Base-by-base conservation (phyloP, 2,329 filamentous ascomycete genomes). In the Aspergillus hiratsukae region DNA sequence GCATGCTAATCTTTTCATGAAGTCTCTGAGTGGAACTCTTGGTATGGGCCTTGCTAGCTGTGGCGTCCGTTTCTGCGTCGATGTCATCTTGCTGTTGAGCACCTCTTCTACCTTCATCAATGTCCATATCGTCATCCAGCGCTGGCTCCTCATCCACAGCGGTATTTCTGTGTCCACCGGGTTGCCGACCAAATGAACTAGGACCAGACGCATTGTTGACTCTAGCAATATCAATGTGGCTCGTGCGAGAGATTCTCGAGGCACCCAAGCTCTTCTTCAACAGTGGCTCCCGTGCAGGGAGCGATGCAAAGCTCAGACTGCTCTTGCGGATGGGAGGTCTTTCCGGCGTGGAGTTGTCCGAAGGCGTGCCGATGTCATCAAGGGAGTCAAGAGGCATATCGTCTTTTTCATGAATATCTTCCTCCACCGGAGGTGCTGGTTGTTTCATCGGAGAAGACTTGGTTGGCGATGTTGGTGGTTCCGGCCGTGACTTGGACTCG, bases 11-110 rank as follows among this genome's bases (percentile, higher is more conserved):
- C 65, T 92, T 91, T 66, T 97, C 93, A 62, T 96, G 91, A 17
- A 99, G 80, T 46, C 90, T 83, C 72, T 97, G 92, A 0, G 94
- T 96, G n/a, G 94, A 95, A 0, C 91, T 92, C 71, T 95, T 95
- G 74, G 86, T 91, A 67, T 93, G 87, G 2, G 82, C 73, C 63
- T 80, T 83, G 5, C 82, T 80, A 29, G 80, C 78, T 46, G 81
- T 81, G 1, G 75, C 72, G 17, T 79, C 75, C 8, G 72, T 72
- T 41, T 80, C 79, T 1, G 77, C 75, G 25, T 85, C 81, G 31
- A 78, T 67, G 48, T 61, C 58, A 14, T n/a, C 43, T 46, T 46
- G 43, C 10, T 11, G 23, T 2, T 78, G 72, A 23, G 73, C 68
- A 69, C n/a, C 78, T 70, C 57, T 82, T 74, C 54, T 86, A 79